Evolutionary conservation across 345 rosid species (phyloP).

Genomic region (Gossypium stocksii): DNA sequence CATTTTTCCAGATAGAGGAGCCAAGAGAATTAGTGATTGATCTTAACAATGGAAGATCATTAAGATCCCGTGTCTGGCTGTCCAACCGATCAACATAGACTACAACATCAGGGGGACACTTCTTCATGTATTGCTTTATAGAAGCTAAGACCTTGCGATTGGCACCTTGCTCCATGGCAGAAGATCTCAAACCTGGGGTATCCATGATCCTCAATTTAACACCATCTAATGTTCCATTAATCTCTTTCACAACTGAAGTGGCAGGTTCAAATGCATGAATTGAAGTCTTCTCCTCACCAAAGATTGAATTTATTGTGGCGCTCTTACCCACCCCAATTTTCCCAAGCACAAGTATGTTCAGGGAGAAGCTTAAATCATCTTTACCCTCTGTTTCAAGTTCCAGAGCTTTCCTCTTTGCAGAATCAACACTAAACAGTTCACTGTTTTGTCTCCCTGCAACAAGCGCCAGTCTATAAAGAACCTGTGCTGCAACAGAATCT

Average conservation of each 20-base stretch:
- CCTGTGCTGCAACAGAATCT: slow-evolving; percentile 75
- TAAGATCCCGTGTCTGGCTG: slow-evolving; percentile 75
- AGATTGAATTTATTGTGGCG: slow-evolving; percentile 84
- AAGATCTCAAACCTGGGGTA: slow-evolving; percentile 76
- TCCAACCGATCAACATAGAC: slow-evolving; percentile 88
- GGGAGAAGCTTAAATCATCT: slow-evolving; percentile 58
- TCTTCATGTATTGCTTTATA: slow-evolving; percentile 59
- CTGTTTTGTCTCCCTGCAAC: slow-evolving; percentile 73
- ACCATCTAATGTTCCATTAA: slow-evolving; percentile 63
- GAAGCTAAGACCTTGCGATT: slow-evolving; percentile 64
- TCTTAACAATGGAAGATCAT: slow-evolving; percentile 72
- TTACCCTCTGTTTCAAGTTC: slow-evolving; percentile 64
- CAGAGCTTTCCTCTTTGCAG: slow-evolving; percentile 65
- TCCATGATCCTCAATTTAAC: slow-evolving; percentile 65
- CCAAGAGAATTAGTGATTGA: slow-evolving; percentile 66
- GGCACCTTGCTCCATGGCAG: slow-evolving; percentile 71
- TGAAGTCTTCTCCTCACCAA: slow-evolving; percentile 61
- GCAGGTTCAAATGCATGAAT: slow-evolving; percentile 78
- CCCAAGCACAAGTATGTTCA: slow-evolving; percentile 84
- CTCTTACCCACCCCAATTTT: slow-evolving; percentile 96
- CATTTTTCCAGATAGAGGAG: slow-evolving; percentile 81
- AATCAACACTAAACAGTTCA: slow-evolving; percentile 69
- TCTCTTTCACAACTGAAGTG: slow-evolving; percentile 62
- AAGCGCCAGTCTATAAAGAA: slow-evolving; percentile 68
- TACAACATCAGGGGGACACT: slow-evolving; percentile 75